phyloP scores from a whole-genome alignment of 176 grass and related monocot genomes.

The Carex littledalei region DNA sequence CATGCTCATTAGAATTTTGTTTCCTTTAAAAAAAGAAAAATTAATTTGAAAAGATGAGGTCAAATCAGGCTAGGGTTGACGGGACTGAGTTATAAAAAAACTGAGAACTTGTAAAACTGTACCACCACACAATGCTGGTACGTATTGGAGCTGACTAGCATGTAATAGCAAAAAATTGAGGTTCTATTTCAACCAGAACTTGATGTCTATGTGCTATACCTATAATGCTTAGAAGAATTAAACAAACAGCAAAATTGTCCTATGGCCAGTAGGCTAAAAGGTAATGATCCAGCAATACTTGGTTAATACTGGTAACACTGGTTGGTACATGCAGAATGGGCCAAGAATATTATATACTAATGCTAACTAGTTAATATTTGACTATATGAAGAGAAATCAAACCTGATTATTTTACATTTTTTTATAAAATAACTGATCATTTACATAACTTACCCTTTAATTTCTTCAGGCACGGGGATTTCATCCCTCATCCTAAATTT shows the following conservation, averaged over 20 bases:
- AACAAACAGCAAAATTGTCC: background rate
- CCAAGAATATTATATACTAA: background rate
- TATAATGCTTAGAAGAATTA: constrained; percentile 4
- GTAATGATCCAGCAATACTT: background rate
- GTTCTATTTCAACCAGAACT: background rate
- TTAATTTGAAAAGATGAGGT: constrained; percentile 14
- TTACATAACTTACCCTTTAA: constrained; percentile 37
- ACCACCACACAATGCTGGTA: background rate
- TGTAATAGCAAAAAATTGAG: constrained; percentile 3
- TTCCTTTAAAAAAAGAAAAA: constrained; percentile 35
- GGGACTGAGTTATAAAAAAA: background rate
- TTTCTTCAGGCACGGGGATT: constrained; percentile 19
- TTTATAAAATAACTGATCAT: background rate
- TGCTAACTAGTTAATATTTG: background rate
- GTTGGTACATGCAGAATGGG: constrained; percentile 1
- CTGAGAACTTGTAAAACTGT: background rate
- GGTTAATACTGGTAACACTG: background rate
- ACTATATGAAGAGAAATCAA: background rate
- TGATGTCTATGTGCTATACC: background rate
- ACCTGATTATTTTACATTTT: too few species aligned
- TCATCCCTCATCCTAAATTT: constrained; percentile 20
- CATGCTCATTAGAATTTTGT: background rate
- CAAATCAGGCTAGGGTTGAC: background rate
- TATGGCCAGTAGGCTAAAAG: background rate
- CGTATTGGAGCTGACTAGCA: background rate